Evolutionary conservation across 345 rosid species (phyloP), one percentile per base, ranked within the genome.

Genomic region (Orychophragmus violaceus): DNA sequence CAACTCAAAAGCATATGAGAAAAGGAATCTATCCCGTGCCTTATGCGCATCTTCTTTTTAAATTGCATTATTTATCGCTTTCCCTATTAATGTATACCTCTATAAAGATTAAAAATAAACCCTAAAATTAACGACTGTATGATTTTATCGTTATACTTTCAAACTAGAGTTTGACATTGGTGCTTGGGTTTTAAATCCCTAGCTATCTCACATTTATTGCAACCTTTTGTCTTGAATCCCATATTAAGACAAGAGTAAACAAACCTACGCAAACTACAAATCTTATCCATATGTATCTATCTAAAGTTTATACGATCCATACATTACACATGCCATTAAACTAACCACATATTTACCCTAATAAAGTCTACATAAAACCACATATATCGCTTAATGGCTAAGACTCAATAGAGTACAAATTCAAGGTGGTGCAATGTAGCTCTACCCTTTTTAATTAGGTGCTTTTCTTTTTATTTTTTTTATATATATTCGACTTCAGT

Each of bases 1-100:
- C 73, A 67, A 61, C 73, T 67, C 68, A 74, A 61, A 74, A 74
- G 77, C 77, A 74, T 74, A 66, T 27, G 73, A 49, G 54, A 18
- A 45, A 74, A 67, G 63, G 73, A 60, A 74, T 74, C 63, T 30
- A 49, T 24, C 57, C 51, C 32, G 25, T 42, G 49, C 50, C 63
- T 35, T 28, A 58, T 67, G 59, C 73, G 73, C 68, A 74, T 67
- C 53, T 68, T 60, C 30, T 53, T 59, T 65, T 32, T 14, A 17
- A 19, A 35, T 19, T 33, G 33, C 11, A 63, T 11, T 9, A 14
- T 32, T 33, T 12, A 36, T 12, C 16, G 0, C 13, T 45, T 46
- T 14, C 1, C 54, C 48, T 46, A 10, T 55, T 2, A 14, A 30
- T 42, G 23, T 18, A 17, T 11, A 35, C 29, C n/a, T 8, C 50